Base-by-base conservation (phyloP, 225 moss, liverwort and hornwort species). In the Physcomitrium patens region DNA sequence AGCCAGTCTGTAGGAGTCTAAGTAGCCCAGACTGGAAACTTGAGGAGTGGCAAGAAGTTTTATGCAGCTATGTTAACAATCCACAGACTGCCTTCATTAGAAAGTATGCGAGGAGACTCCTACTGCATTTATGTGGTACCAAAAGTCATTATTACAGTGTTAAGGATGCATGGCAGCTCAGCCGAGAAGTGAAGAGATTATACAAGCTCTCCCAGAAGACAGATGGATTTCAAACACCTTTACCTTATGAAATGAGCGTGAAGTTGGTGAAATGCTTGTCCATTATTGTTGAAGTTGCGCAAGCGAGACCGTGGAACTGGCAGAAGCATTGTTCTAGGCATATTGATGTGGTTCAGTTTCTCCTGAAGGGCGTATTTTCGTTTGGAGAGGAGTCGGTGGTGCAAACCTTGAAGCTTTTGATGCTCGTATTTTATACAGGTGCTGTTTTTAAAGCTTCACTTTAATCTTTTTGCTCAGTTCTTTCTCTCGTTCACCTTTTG, bases 331-430 rank as follows among this genome's bases (percentile, higher is more conserved):
- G 99, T 73, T 90, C 91, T 16, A 89, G 92, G 61, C 99, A 99
- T 60, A 87, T 89, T 55, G 92, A 99, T 59, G 90, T 93, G 22
- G 86, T 95, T 67, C 91, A 93, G 76, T 93, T 93, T 77, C 87
- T 99, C 68, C 81, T 99, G 17, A 93, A 82, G 77, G 93, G 93
- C 43, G 85, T 95, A 16, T 95, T 99, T 72, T 92, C 91, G 16
- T 99, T 93, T 81, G 99, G 93, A 73, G 99, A 99, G 81, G 99
- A 99, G 82, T 95, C 99, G 58, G 99, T 99, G 59, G 80, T 95
- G 43, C 99, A 99, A 75, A 93, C 89, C 41, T 84, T 99, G 56
- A 99, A 99, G 80, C 83, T 99, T 53, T 71, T 95, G 78, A 99
- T 89, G 91, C 86, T 91, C 63, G 92, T 93, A 41, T 95, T 99